Base-by-base conservation (phyloP, 352 stramenopile species). In the Pythium dissotocum region DNA sequence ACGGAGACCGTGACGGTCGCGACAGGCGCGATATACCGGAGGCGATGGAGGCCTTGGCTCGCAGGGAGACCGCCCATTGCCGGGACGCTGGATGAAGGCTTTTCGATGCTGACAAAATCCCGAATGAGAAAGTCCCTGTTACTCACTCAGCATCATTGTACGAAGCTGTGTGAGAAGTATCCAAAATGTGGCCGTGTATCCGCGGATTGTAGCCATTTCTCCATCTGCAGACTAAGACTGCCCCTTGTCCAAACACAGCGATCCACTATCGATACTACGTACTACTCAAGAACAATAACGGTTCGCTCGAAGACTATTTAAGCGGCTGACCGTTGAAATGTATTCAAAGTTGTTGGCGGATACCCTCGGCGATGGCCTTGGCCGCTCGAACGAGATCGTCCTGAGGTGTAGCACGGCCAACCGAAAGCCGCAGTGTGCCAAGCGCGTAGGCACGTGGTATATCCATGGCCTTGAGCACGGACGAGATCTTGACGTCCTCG, bases 341-440 rank as follows among this genome's bases (percentile, higher is more conserved):
- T 24, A 42, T 63, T 68, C 78, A 51, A 73, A 33, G 18, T 77
- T 75, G 63, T 55, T 81, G 67, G 32, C 77, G 69, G 49, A 90
- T 79, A 21, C 76, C 77, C 16, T 76, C 76, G 53, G 79, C 75
- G 58, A 98, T 98, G 21, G 93, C 77, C 13, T 88, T 80, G n/a
- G 87, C 79, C 30, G 95, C 96, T 26, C 71, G 58, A 46, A 96
- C 73, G 6, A 99, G 66, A 57, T 99, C 94, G 63, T 94, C 77
- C 33, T 82, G 64, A 1, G 85, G 97, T 13, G 94, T 99, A 63
- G 88, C 77, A 26, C 93, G 83, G 13, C 97, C 97, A 18, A 99
- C 88, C 21, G 92, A 98, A 32, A 99, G 80, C 21, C 98, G 82
- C 46, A 99, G 69, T 10, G 97, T 99, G 46, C 98, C 97, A 13